Evolutionary conservation across 805 yeast species (phyloP), one percentile per base, ranked within the genome.

Genomic region (Schwanniomyces yamadae): DNA sequence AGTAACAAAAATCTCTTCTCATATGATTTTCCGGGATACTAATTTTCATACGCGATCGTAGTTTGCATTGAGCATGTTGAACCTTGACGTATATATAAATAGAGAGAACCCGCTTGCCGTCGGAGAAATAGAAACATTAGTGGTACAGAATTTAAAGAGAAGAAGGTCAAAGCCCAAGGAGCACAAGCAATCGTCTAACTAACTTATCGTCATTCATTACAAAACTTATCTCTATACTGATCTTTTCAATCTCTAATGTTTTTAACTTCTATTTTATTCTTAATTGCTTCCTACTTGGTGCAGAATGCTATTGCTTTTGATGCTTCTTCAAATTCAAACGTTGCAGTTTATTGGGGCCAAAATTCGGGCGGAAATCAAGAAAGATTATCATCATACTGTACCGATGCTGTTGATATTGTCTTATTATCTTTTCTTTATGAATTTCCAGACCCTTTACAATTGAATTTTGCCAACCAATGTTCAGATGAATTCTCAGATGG

Each of bases 271-370:
- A n/a, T 31, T 20, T 26, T 31, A 20, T 32, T 35, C 24, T 23
- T 35, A 19, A 6, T 34, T 7, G 25, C 34, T 21, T 28, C 27
- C 9, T 21, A 15, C 13, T 12, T 38, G 11, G 18, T 21, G 14
- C 20, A 28, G 17, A 13, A 10, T 12, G 31, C 33, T 8, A 10
- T 22, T 10, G 41, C 34, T 1, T 28, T 37, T 12, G 37, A 37
- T 15, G 27, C 26, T 9, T 22, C 23, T 11, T 37, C 40, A 17
- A 34, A 32, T 14, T 31, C 69, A 21, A 84, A 85, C 45, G 77
- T 87, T 24, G 96, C 83, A 15, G 70, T 84, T 6, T 88, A 88
- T 63, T 88, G 96, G 96, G 96, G 96, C 36, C 95, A 88, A 61
- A 35, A 35, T 29, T 40, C 43, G 1, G 37, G 31, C 4, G 43